Conservation (phyloP, 106 monocot species). For the Dioscorea dumetorum region DNA sequence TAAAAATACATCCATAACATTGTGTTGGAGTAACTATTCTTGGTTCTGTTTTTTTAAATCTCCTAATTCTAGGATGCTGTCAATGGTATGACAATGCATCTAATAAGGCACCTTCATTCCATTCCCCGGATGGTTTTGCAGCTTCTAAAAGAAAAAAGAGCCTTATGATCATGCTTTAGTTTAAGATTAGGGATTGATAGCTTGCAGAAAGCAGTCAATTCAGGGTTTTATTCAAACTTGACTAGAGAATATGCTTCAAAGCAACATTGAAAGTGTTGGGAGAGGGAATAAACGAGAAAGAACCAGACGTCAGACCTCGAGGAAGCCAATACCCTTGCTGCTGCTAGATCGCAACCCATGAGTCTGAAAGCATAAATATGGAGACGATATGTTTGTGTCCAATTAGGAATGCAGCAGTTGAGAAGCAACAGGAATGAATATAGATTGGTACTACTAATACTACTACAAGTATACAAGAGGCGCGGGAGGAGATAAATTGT, state of each 20-base stretch:
- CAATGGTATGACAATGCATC: too few relatives aligned
- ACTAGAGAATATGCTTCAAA: neutral
- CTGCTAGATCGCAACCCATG: conserved; percentile 47
- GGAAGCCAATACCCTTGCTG: conserved; percentile 58
- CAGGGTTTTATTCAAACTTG: neutral
- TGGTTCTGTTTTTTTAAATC: too few relatives aligned
- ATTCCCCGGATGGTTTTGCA: neutral
- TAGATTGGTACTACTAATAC: neutral
- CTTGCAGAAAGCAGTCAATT: neutral
- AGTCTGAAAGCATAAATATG: conserved; percentile 36
- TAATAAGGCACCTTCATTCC: too few relatives aligned
- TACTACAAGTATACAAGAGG: neutral
- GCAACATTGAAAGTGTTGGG: neutral
- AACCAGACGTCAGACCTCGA: conserved; percentile 42
- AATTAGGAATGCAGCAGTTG: neutral
- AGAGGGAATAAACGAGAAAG: neutral
- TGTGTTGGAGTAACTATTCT: too few relatives aligned
- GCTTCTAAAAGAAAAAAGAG: neutral
- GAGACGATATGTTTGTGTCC: neutral
- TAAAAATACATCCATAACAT: too few relatives aligned
- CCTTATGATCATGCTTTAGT: neutral
- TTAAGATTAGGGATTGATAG: neutral
- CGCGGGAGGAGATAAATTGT: neutral
- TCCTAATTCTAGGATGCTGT: too few relatives aligned
- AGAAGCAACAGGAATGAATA: neutral